phyloP scores from a whole-genome alignment of 2,329 filamentous ascomycete genomes.

The Aspergillus fumigatus region DNA sequence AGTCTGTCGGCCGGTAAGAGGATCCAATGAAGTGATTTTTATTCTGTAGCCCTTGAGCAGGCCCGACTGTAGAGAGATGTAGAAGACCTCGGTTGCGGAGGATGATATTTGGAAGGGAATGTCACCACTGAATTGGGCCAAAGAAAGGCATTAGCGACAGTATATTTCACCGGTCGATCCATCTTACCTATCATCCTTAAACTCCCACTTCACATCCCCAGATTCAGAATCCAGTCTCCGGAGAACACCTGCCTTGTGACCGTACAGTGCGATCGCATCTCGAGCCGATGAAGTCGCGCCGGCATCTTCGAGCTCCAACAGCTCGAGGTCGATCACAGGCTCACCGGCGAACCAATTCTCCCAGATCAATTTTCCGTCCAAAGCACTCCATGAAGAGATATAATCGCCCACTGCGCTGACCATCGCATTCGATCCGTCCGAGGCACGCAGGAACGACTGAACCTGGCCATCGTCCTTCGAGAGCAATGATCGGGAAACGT shows the following conservation, averaged over 20 bases:
- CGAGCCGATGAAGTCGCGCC: constrained; percentile 39
- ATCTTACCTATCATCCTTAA: constrained; percentile 55
- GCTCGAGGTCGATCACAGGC: constrained; percentile 55
- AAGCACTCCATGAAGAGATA: constrained; percentile 77
- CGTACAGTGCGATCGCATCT: constrained; percentile 67
- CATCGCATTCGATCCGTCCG: constrained; percentile 73
- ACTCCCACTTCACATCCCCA: constrained; percentile 75
- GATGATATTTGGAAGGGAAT: constrained; percentile 69
- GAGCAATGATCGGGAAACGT: constrained; percentile 49
- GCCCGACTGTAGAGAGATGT: constrained; percentile 67
- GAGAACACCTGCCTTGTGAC: constrained; percentile 54
- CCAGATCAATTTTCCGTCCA: constrained; percentile 77
- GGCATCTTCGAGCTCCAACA: constrained; percentile 65
- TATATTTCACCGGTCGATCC: not conserved
- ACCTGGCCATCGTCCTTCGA: constrained; percentile 13
- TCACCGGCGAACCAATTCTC: constrained; percentile 54
- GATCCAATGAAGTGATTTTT: constrained; percentile 70
- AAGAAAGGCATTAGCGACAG: constrained; percentile 16
- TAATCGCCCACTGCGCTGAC: constrained; percentile 66
- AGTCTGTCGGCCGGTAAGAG: constrained; percentile 64
- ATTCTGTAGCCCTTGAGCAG: constrained; percentile 67
- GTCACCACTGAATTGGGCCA: constrained; percentile 52
- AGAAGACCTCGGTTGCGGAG: constrained; percentile 66
- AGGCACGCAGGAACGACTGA: constrained; percentile 57
- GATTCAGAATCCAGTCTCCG: constrained; percentile 68